These are phyloP conservation scores for Cadophora sp. DNA, from an alignment of 2,329 filamentous ascomycete species.

Conservation along the genomic window DNA sequence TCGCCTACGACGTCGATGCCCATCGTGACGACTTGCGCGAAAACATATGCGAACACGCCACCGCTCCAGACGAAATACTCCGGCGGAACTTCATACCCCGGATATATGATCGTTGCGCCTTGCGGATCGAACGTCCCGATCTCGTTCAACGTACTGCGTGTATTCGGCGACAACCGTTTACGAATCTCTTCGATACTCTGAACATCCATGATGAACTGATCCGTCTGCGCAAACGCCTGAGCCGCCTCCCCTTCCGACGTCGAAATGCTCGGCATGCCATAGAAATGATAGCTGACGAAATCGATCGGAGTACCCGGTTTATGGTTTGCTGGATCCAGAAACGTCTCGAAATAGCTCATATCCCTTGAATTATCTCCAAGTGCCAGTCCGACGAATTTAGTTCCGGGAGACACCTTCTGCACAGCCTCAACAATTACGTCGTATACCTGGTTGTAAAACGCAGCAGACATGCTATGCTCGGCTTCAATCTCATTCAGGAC, in stretches of 20 bases:
- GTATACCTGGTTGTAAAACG: constrained; percentile 14
- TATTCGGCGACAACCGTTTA: constrained; percentile 9
- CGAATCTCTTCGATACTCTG: constrained; percentile 13
- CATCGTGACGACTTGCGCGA: neutral
- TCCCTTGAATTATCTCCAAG: constrained; percentile 13
- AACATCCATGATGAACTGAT: constrained; percentile 15
- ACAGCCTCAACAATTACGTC: constrained; percentile 5
- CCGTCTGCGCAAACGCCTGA: constrained; percentile 8
- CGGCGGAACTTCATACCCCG: constrained; percentile 2
- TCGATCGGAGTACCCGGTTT: constrained; percentile 4
- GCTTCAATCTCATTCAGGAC: constrained; percentile 18
- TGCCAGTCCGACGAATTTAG: constrained; percentile 18
- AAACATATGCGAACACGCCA: constrained; percentile 19
- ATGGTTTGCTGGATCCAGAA: constrained; percentile 11
- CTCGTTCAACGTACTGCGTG: constrained; percentile 17
- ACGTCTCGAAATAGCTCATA: constrained; percentile 9
- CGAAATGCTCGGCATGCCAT: constrained; percentile 11
- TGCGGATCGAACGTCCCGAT: constrained; percentile 20
- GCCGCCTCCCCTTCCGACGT: constrained; percentile 5
- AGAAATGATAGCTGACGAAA: constrained; percentile 20
- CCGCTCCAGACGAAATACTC: constrained; percentile 22
- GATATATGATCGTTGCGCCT: neutral
- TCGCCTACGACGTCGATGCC: constrained; percentile 18
- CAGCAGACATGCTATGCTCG: constrained; percentile 15
- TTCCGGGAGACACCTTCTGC: constrained; percentile 4